Evolutionary conservation across 2,329 filamentous ascomycete genomes (phyloP).

Genomic region (Fusarium pseudoanthophilum): DNA sequence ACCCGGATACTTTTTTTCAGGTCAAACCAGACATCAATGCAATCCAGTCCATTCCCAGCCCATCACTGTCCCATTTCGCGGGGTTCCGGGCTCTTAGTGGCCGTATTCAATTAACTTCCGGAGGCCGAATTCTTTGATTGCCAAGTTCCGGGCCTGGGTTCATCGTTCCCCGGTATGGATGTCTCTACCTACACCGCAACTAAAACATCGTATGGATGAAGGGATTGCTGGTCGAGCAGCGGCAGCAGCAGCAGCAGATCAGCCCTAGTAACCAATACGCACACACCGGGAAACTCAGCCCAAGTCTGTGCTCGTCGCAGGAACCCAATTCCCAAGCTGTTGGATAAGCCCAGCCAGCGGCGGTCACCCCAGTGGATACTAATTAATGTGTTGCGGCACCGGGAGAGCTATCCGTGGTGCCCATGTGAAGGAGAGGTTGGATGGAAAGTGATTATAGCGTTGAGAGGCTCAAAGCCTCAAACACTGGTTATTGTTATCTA

Average conservation of each 20-base stretch:
- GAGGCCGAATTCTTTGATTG: conserved; percentile 19
- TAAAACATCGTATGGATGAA: conserved; percentile 12
- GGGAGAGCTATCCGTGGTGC: conserved; percentile 15
- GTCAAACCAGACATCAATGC: neutral
- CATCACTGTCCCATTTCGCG: conserved; percentile 28
- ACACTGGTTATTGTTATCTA: conserved; percentile 14
- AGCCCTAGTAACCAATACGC: conserved; percentile 16
- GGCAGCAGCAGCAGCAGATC: neutral
- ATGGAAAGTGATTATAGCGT: conserved; percentile 25
- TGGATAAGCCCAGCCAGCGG: conserved; percentile 24
- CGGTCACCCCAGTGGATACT: conserved; percentile 31
- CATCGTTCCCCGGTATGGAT: conserved; percentile 15
- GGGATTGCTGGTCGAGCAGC: conserved; percentile 20
- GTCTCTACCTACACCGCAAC: conserved; percentile 32
- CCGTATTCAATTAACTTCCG: conserved; percentile 24
- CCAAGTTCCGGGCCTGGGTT: conserved; percentile 26
- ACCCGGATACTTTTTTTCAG: conserved; percentile 11
- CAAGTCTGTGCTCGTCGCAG: conserved; percentile 33
- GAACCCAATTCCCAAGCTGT: conserved; percentile 39
- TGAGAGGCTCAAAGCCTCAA: conserved; percentile 1
- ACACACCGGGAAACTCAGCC: conserved; percentile 11
- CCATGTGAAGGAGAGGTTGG: conserved; percentile 34
- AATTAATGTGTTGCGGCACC: conserved; percentile 20
- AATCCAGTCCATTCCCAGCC: conserved; percentile 29
- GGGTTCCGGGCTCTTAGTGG: conserved; percentile 35